phyloP scores from a whole-genome alignment of 495 filamentous ascomycete genomes.

The Aspergillus leporis region DNA sequence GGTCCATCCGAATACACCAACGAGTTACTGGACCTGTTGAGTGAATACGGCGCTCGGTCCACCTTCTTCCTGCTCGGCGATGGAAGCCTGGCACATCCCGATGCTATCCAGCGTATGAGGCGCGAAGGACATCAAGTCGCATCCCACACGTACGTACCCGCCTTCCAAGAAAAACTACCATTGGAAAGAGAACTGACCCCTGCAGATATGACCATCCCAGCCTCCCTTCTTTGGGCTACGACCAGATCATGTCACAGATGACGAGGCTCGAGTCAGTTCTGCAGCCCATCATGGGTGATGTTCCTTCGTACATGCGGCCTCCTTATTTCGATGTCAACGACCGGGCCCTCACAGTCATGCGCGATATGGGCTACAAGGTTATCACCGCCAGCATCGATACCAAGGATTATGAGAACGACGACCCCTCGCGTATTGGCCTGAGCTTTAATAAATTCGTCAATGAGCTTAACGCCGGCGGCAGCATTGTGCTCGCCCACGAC shows the following conservation, averaged over 20 bases:
- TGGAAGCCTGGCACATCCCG: conserved; percentile 50
- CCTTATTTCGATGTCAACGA: conserved; percentile 40
- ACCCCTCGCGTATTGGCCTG: conserved; percentile 21
- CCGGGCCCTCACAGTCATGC: conserved; percentile 31
- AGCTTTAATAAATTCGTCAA: conserved; percentile 33
- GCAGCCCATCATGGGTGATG: conserved; percentile 65
- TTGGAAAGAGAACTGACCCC: conserved; percentile 3
- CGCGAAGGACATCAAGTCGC: conserved; percentile 71
- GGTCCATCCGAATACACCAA: conserved; percentile 67
- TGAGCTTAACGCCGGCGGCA: conserved; percentile 32
- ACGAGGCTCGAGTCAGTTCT: conserved; percentile 68
- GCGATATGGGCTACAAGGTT: conserved; percentile 42
- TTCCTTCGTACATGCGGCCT: conserved; percentile 70
- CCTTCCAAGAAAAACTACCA: not conserved
- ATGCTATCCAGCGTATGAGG: conserved; percentile 60
- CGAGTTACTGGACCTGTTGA: conserved; percentile 62
- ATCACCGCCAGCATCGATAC: conserved; percentile 47
- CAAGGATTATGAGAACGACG: conserved; percentile 43
- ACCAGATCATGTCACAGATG: conserved; percentile 62
- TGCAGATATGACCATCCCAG: conserved; percentile 59
- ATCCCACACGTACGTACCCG: conserved; percentile 63
- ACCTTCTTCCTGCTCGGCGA: conserved; percentile 77
- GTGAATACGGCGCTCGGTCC: conserved; percentile 57
- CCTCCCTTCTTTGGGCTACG: conserved; percentile 53
- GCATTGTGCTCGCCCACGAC: conserved; percentile 48